These are phyloP conservation scores for Pseudonectria foliicola DNA, from an alignment of 2,329 filamentous ascomycete species.

Conservation along the genomic window DNA sequence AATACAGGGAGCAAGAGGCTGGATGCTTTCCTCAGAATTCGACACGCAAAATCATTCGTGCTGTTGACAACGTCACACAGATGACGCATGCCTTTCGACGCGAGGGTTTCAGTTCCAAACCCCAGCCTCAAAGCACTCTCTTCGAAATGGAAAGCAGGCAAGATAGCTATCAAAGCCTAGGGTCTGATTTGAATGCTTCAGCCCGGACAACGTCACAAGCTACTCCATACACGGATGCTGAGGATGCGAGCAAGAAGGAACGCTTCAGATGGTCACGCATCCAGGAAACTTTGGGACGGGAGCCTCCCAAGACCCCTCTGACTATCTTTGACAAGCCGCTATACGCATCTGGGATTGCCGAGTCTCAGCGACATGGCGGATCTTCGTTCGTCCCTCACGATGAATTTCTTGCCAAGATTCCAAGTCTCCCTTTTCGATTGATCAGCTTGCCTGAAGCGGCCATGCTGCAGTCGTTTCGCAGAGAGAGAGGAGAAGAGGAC, in stretches of 20 bases:
- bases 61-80: conserved; percentile 17
- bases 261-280: conserved; percentile 21
- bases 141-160: conserved; percentile 18
- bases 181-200: conserved; percentile 16
- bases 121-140: conserved; percentile 5
- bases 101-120: conserved; percentile 5
- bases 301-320: conserved; percentile 13
- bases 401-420: conserved; percentile 16
- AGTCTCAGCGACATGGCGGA: conserved; percentile 4
- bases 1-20: conserved; percentile 5
- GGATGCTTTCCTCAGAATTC: conserved; percentile 16
- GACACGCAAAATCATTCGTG: conserved; percentile 12
- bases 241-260: background rate
- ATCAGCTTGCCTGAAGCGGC: conserved; percentile 32
- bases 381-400: conserved; percentile 15
- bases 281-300: conserved; percentile 15
- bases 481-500: conserved; percentile 30
- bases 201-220: background rate
- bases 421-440: conserved; percentile 28
- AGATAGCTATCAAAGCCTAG: conserved; percentile 26
- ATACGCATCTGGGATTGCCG: conserved; percentile 11
- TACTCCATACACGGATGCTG: background rate
- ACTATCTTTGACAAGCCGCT: conserved; percentile 20
- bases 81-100: conserved; percentile 22
- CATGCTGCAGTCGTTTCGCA: conserved; percentile 24